Conservation (phyloP, 1,284 basidiomycete genomes). For the Boletus mariae region DNA sequence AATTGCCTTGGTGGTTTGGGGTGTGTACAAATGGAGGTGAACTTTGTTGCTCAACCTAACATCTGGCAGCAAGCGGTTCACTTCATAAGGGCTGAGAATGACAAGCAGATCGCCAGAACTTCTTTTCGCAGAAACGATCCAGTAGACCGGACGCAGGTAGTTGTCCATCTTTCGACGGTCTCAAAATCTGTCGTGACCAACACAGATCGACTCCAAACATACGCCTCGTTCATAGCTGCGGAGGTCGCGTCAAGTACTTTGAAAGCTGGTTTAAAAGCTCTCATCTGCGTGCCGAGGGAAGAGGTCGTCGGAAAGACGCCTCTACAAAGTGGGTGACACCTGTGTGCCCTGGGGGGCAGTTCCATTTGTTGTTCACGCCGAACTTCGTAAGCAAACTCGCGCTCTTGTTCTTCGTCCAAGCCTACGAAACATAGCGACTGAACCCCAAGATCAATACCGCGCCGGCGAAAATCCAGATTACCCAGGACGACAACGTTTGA, state of each 20-base stretch:
- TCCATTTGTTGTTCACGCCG: constrained; percentile 41
- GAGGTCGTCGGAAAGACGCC: constrained; percentile 9
- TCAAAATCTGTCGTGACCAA: constrained; percentile 34
- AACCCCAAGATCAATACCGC: constrained; percentile 31
- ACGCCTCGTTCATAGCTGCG: background rate
- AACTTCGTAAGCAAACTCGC: constrained; percentile 44
- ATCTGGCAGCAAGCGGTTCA: background rate
- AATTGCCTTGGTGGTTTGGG: background rate
- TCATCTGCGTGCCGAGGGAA: no score
- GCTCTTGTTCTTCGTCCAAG: constrained; percentile 49
- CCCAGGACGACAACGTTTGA: background rate
- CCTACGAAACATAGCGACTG: constrained; percentile 1
- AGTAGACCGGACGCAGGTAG: constrained; percentile 43
- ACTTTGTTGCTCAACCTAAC: background rate
- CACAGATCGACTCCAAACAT: constrained; percentile 22
- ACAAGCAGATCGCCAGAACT: background rate
- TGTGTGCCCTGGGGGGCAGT: constrained; percentile 24
- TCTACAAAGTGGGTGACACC: constrained; percentile 24
- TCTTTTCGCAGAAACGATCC: constrained; percentile 37
- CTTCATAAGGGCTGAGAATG: background rate
- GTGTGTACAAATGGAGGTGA: background rate
- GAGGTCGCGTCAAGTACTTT: constrained; percentile 11
- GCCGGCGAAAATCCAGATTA: constrained; percentile 26
- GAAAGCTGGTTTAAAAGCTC: no score
- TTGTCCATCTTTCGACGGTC: constrained; percentile 18